A percentile compares a stretch with the other conserved stretches of the same genome.
phyloP scores from a whole-genome alignment of 2,329 filamentous ascomycete genomes.

The Harringtonia lauricola region DNA sequence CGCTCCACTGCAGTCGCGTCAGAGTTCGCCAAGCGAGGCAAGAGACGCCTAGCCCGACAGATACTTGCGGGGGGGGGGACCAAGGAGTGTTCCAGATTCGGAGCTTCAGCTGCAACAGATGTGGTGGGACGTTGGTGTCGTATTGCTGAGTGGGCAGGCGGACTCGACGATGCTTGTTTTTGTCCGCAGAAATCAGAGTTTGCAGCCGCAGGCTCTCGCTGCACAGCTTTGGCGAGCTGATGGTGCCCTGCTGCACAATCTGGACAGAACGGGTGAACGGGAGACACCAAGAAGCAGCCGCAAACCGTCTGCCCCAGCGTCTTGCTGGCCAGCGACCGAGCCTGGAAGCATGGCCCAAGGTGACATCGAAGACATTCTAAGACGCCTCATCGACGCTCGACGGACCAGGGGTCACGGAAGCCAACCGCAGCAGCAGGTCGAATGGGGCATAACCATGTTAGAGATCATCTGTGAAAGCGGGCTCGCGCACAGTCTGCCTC shows the following conservation, averaged over 20 bases:
- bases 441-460: constrained; percentile 10
- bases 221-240: too few species aligned
- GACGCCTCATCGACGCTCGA: constrained; percentile 13
- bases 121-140: constrained; percentile 5
- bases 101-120: background rate
- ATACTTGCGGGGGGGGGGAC: background rate
- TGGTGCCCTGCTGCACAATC: too few species aligned
- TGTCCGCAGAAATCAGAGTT: too few species aligned
- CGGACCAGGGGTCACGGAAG: constrained; percentile 3
- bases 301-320: too few species aligned
- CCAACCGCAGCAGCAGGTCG: too few species aligned
- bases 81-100: background rate
- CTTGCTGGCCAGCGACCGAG: too few species aligned
- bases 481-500: too few species aligned
- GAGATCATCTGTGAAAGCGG: constrained; percentile 8
- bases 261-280: too few species aligned
- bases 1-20: background rate
- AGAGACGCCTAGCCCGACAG: background rate
- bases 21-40: background rate
- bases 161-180: too few species aligned
- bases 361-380: constrained; percentile 1
- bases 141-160: too few species aligned
- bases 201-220: too few species aligned
- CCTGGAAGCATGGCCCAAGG: background rate
- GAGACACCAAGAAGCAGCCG: too few species aligned